Evolutionary conservation across 2,329 filamentous ascomycete genomes (phyloP), one percentile per base, ranked within the genome.

Genomic region (Leptographium radiaticola): DNA sequence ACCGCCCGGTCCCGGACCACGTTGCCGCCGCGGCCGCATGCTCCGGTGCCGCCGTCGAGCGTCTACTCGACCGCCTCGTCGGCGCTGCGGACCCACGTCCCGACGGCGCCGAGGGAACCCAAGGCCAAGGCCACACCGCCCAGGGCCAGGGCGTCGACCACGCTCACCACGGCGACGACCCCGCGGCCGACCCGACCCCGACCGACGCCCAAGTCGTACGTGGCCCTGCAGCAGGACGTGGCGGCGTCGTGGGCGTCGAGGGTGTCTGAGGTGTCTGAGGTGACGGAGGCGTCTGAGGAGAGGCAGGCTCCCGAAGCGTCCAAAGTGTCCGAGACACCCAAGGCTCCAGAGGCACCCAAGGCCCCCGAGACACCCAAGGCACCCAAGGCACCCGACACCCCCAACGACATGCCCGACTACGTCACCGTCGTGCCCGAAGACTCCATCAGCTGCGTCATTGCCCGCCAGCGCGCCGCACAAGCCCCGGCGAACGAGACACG

Each of bases 401-500:
- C n/a, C 30, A 16, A 9, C 7, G 45, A 12, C 31, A 15, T 20
- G 10, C 16, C n/a, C 48, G 31, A 45, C 55, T 36, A 33, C 15
- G 16, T 15, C 15, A 31, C 31, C 13, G 40, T 60, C 25, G 5
- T 34, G 25, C 59, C 59, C n/a, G 49, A 56, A 25, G 59, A 60
- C 53, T 59, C 58, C 6, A 57, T 60, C 49, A 58, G 55, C 49
- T 44, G 47, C 34, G 50, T 57, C 4, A 31, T 56, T 11, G 36
- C 16, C 8, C 44, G 51, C 5, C 25, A 25, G 25, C 25, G 25
- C 25, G 25, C 25, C 25, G 25, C 25, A n/a, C n/a, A n/a, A 2
- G 25, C 25, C 25, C 3, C 25, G 3, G 25, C 25, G 16, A 13
- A 11, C 4, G 15, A 34, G 15, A 9, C 33, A 13, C 45, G 30